Base-by-base conservation (phyloP, 2,329 filamentous ascomycete species). In the Xylaria polymorpha region DNA sequence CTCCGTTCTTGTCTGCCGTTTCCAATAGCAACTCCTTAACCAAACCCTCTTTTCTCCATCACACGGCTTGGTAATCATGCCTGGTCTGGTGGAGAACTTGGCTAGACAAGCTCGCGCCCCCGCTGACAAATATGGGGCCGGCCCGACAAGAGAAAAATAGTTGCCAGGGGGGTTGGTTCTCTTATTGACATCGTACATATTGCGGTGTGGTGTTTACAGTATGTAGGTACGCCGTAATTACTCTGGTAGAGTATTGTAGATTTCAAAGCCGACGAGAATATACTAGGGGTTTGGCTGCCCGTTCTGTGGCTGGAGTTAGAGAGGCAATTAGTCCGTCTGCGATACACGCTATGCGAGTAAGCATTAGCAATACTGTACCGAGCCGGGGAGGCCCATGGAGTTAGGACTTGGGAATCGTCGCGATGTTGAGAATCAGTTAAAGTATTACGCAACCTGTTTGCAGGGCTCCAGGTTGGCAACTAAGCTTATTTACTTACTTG, bases 121-220 rank as follows among this genome's bases (percentile, higher is more conserved):
- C 44, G 51, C 62, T 69, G 57, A 69, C 67, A 66, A 69, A 66
- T 69, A 66, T 66, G 62, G 67, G 62, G 62, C 43, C 20, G 44
- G 41, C 22, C 41, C 29, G 66, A 18, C 39, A 18, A 43, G 29
- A 48, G 32, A 39, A 53, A 50, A 1, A 50, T 3, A 15, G 48
- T 29, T 44, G 2, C 22, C 22, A 35, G n/a, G 43, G 59, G 43
- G 59, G 25, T 22, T 5, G 59, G 25, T 22, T 5, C 20, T 62
- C n/a, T 62, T 53, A 25, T 53, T 12, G 20, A 55, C 15, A 22
- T 56, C 32, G 18, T 39, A 56, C 32, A 56, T 56, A 3, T 56
- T 22, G 32, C 51, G 32, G 51, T 55, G 32, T 56, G 22, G 39
- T 20, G 37, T 46, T 22, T 35, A 48, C 48, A n/a, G n/a, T n/a